Conservation (phyloP, 2,329 filamentous ascomycete species). For the Claviceps purpurea region DNA sequence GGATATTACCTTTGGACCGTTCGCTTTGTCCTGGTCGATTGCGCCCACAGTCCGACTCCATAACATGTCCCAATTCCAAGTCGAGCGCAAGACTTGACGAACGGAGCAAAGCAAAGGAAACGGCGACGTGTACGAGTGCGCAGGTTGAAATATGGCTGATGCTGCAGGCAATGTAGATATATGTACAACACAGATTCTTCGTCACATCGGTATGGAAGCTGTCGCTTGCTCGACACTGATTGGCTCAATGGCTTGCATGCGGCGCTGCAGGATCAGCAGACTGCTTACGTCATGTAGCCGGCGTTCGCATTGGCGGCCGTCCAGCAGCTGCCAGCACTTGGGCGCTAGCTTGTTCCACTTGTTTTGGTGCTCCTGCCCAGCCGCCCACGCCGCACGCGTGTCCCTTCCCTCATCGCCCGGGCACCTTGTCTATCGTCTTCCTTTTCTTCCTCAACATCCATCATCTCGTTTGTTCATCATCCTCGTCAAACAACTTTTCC, state of each 20-base stretch:
- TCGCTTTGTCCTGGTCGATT: too few species aligned
- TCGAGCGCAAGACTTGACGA: too few species aligned
- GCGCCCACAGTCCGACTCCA: too few species aligned
- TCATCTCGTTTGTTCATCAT: conserved; percentile 1
- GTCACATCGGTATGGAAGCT: too few species aligned
- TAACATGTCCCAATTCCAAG: too few species aligned
- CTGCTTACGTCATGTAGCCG: not conserved
- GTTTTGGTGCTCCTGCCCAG: not conserved
- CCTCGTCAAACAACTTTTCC: not conserved
- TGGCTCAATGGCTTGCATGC: not conserved
- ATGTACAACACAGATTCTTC: too few species aligned
- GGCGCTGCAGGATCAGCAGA: not conserved
- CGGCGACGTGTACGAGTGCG: too few species aligned
- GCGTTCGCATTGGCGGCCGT: too few species aligned
- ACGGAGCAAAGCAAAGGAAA: too few species aligned
- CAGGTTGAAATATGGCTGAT: too few species aligned
- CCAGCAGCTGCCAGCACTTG: not conserved
- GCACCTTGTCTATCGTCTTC: not conserved
- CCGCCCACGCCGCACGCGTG: not conserved
- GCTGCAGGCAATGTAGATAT: too few species aligned
- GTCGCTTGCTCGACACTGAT: not conserved
- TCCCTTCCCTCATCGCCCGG: not conserved
- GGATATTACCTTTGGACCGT: too few species aligned
- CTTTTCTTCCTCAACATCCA: not conserved
- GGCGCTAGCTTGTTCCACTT: not conserved